Evolutionary conservation across 2,329 filamentous ascomycete species (phyloP), one percentile per base, ranked within the genome.

Genomic region (Penicillium psychrosexuale): DNA sequence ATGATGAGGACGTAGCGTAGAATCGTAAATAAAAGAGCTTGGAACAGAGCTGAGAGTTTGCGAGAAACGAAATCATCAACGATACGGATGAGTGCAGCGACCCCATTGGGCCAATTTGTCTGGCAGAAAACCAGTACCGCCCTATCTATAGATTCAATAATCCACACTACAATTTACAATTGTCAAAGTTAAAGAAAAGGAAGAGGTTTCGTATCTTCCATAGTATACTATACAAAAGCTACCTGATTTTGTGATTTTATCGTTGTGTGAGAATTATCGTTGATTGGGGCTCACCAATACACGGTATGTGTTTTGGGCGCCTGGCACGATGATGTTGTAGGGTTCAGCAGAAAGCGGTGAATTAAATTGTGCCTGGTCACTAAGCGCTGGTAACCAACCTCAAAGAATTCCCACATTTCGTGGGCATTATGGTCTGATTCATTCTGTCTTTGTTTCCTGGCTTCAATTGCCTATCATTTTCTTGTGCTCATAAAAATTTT

Each of bases 1-100:
- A 94, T 93, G 27, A 40, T 71, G 56, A 28, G 45, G 22, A 17
- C 50, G 9, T 49, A 52, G 31, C 43, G 40, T 38, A 33, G 12
- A 15, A 27, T 43, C 31, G 42, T 38, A 19, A 37, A 38, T 27
- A 22, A 15, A 31, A 43, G 38, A 40, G 22, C 46, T 8, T 4
- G 31, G 19, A 24, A 13, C 11, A 49, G 44, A 48, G 38, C 27
- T 15, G 17, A 47, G 34, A 48, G 38, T 51, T 47, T 33, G 43
- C 47, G 52, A 39, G 48, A 50, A 39, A 51, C 58, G 30, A 53
- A 46, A 45, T 43, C 34, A 34, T 15, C 19, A 47, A 44, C 15
- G 7, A 47, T 48, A 39, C 36, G 17, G 36, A 30, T 13, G n/a
- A n/a, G 36, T 1, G 15, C 34, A 48, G 34, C 34, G 33, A 38